phyloP scores from a whole-genome alignment of 78 protist species.

The Salpingoeca rosetta region DNA sequence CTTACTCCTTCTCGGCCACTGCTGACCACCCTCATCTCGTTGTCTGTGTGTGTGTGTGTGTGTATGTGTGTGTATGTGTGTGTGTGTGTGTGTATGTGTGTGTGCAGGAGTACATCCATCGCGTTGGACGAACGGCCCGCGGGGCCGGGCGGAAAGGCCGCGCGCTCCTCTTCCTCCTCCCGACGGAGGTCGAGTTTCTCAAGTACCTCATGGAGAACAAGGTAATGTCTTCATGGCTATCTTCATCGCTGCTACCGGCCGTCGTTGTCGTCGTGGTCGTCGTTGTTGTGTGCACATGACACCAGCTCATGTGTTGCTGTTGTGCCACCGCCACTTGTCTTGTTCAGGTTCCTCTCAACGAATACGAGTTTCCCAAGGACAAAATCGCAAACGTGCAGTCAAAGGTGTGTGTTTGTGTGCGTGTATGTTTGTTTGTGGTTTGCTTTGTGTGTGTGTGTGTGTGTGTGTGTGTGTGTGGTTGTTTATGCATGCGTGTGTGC shows the following conservation, averaged over 20 bases:
- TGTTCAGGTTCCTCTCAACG: slow-evolving; percentile 82
- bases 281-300: no score
- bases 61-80: neutral
- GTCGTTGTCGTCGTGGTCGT: no score
- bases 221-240: no score
- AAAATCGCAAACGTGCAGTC: slow-evolving; percentile 88
- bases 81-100: neutral
- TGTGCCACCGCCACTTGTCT: no score
- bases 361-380: slow-evolving; percentile 83
- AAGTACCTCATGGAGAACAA: slow-evolving; percentile 70
- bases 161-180: slow-evolving; percentile 92
- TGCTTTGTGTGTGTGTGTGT: neutral
- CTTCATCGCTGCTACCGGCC: no score
- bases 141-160: slow-evolving; percentile 64
- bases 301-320: no score
- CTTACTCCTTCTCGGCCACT: no score
- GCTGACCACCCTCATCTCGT: no score
- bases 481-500: no score
- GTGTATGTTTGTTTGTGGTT: neutral
- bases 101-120: neutral
- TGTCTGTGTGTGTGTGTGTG: neutral
- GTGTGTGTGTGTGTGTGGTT: neutral
- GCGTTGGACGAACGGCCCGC: slow-evolving; percentile 97
- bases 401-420: slow-evolving; percentile 24
- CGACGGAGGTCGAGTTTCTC: slow-evolving; percentile 90